Evolutionary conservation across 495 filamentous ascomycete species (phyloP), one percentile per base, ranked within the genome.

Genomic region (Trichoderma parareesei): DNA sequence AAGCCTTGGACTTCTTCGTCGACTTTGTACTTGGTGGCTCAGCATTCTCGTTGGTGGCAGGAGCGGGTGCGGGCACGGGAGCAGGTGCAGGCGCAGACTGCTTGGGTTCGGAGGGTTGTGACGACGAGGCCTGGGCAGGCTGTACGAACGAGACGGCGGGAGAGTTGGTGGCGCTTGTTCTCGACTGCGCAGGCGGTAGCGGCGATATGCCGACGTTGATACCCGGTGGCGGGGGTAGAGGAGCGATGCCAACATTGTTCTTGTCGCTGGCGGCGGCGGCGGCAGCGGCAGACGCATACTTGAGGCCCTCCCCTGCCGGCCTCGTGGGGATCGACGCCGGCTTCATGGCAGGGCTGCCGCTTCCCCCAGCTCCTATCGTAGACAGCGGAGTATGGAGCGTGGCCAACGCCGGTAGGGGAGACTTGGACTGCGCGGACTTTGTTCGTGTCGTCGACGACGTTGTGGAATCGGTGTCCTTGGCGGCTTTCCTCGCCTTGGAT

Each of bases 231-330:
- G 93, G 92, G 35, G 93, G 93, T 65, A 97, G 79, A 18, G 93
- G 93, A 38, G 91, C 86, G 68, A 97, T 96, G n/a, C 93, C 93
- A 10, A 97, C 88, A 53, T 92, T 93, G 76, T 96, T 92, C 70
- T 93, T 95, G 73, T 96, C 92, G 74, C 88, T 94, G 60, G 94
- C 91, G 10, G 95, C 95, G 1, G 94, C 94, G 0, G 94, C 95
- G 0, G 94, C 95, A 0, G 94, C 94, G 0, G 94, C 94, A 20
- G 94, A 97, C 40, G 95, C 94, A 73, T 98, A 98, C 75, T 97
- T 97, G 68, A 98, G 79, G 0, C 90, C 90, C 72, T 98, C 93
- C 41, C 91, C 92, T 35, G 92, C 88, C 4, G 90, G 83, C 70
- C 92, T 86, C 49, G 90, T 86, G 8, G 94, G 95, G 69, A 91